phyloP scores from a whole-genome alignment of 768 basidiomycete species.

The Lepiota subincarnata region DNA sequence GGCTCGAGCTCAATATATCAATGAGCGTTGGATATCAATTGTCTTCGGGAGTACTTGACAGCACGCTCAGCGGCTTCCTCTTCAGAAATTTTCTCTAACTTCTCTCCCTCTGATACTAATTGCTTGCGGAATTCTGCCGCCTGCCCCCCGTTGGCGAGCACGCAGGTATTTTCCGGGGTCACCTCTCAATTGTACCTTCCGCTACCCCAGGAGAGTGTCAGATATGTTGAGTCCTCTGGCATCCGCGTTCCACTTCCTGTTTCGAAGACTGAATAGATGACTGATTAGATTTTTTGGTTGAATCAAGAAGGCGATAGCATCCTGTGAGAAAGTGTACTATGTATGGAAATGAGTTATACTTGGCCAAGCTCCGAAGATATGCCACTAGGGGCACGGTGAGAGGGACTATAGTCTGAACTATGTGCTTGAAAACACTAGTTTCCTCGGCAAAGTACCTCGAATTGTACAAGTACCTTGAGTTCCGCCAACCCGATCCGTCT shows the following conservation, averaged over 20 bases:
- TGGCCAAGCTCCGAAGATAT: too few relatives aligned
- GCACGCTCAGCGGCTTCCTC: conserved; percentile 48
- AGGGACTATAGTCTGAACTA: too few relatives aligned
- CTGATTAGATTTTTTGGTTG: conserved; percentile 2
- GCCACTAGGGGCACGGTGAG: too few relatives aligned
- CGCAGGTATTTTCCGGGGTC: conserved; percentile 73
- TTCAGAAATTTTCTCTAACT: conserved; percentile 35
- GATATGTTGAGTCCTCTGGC: conserved; percentile 1
- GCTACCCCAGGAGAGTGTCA: conserved; percentile 30
- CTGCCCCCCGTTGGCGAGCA: conserved; percentile 50
- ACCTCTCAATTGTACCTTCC: conserved; percentile 60
- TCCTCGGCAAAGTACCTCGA: too few relatives aligned
- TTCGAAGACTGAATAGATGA: background rate
- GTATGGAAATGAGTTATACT: too few relatives aligned
- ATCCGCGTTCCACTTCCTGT: background rate
- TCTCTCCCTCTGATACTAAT: conserved; percentile 59
- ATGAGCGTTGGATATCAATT: conserved; percentile 68
- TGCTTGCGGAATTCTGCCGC: conserved; percentile 65
- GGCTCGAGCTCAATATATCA: conserved; percentile 72
- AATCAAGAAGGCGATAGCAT: background rate
- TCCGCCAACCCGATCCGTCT: too few relatives aligned
- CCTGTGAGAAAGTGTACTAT: too few relatives aligned
- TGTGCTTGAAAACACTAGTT: too few relatives aligned
- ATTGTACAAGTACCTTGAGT: too few relatives aligned
- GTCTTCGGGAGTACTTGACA: conserved; percentile 51